Percentiles rank a stretch among this genome's conserved stretches.
Conservation (phyloP, 176 grass and related monocot species). For the Canna indica region DNA sequence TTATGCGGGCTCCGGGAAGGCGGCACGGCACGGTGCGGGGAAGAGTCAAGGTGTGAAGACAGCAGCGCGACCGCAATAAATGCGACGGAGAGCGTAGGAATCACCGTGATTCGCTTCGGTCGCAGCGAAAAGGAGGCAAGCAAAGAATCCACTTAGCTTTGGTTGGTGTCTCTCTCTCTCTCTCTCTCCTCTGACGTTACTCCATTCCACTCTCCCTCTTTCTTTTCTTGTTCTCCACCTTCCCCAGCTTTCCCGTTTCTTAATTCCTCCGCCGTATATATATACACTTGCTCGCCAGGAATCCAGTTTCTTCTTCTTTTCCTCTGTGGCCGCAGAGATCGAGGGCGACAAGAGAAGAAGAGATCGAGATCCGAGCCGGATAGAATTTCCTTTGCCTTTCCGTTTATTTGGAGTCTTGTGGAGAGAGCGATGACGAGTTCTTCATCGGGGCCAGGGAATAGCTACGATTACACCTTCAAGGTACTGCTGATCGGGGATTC, state of each 20-base stretch:
- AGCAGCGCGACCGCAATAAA: neutral
- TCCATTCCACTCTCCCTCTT: neutral
- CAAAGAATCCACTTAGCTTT: neutral
- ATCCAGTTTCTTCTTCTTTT: neutral
- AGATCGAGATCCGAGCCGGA: neutral
- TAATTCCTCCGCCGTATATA: neutral
- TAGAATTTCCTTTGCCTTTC: neutral
- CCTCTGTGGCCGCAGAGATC: neutral
- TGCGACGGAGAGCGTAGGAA: too few relatives aligned
- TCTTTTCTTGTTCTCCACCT: neutral
- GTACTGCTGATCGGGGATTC: slow-evolving; percentile 24
- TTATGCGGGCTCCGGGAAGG: too few relatives aligned
- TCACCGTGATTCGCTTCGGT: too few relatives aligned
- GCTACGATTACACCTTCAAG: slow-evolving; percentile 22
- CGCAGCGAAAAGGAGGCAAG: too few relatives aligned
- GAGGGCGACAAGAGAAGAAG: neutral
- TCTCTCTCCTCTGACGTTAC: neutral
- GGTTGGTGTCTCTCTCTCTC: neutral
- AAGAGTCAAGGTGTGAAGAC: too few relatives aligned
- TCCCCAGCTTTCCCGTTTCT: neutral
- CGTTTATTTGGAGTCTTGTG: neutral
- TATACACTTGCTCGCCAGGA: neutral
- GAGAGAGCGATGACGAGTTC: slow-evolving; percentile 10
- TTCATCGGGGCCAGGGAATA: slow-evolving; percentile 5
- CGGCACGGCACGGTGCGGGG: too few relatives aligned